Evolutionary conservation across 768 basidiomycete species (phyloP).

Genomic region (Pleurotus sapidus): DNA sequence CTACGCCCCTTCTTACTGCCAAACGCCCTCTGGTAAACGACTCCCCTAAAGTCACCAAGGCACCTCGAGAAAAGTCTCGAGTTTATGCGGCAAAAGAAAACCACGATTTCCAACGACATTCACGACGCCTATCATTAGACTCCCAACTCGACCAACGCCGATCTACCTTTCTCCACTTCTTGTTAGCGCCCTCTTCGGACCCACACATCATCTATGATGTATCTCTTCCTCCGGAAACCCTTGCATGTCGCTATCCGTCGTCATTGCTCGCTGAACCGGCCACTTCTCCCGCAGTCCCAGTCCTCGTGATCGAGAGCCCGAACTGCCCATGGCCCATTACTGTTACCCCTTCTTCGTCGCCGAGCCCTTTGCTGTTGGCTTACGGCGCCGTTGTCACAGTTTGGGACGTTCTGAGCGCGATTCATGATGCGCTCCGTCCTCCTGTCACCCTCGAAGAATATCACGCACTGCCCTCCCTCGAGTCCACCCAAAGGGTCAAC

Average conservation of each 20-base stretch:
- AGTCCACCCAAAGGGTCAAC: not conserved
- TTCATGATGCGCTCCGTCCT: not conserved
- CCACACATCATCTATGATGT: slow-evolving; percentile 5
- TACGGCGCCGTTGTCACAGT: slow-evolving; percentile 2
- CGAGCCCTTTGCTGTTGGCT: not conserved
- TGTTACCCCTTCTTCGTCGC: slow-evolving; percentile 4
- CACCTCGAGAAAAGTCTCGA: not conserved
- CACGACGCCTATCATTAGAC: slow-evolving; percentile 5
- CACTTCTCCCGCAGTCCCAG: not conserved
- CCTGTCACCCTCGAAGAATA: slow-evolving; percentile 4
- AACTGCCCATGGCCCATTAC: slow-evolving; percentile 6
- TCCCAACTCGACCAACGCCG: slow-evolving; percentile 3
- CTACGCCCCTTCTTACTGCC: not conserved
- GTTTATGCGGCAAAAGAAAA: not conserved
- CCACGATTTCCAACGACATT: not conserved
- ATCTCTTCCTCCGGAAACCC: slow-evolving; percentile 1
- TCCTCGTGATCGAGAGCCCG: not conserved
- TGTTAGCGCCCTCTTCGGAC: not conserved
- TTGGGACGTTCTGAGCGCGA: slow-evolving; percentile 5
- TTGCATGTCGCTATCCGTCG: not conserved
- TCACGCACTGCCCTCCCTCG: slow-evolving; percentile 5
- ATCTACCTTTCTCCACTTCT: slow-evolving; percentile 1
- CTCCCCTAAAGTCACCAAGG: not conserved
- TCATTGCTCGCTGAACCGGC: slow-evolving; percentile 1
- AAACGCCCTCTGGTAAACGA: not conserved